Percentiles rank a stretch among this genome's conserved stretches.
phyloP scores from a whole-genome alignment of 2,329 filamentous ascomycete genomes.

The Colletotrichum abscissum region DNA sequence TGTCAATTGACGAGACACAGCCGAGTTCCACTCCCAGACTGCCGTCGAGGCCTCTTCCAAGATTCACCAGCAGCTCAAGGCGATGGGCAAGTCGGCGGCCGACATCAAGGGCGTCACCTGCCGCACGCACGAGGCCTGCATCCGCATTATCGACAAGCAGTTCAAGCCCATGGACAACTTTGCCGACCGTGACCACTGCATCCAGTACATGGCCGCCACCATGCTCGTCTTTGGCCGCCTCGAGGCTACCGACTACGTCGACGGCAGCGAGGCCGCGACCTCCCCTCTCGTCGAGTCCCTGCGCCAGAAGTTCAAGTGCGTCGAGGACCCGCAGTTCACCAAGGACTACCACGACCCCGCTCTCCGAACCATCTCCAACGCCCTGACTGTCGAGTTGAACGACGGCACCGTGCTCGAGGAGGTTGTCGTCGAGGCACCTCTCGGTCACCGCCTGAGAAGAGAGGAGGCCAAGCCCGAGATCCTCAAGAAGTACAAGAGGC shows the following conservation, averaged over 20 bases:
- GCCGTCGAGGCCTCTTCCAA: slow-evolving; percentile 94
- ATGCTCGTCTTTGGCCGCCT: slow-evolving; percentile 97
- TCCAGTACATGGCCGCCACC: slow-evolving; percentile 98
- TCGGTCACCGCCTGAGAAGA: slow-evolving; percentile 89
- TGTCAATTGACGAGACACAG: slow-evolving; percentile 46
- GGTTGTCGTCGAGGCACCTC: slow-evolving; percentile 90
- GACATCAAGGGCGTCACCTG: slow-evolving; percentile 95
- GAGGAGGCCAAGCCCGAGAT: slow-evolving; percentile 99
- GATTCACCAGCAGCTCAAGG: slow-evolving; percentile 84
- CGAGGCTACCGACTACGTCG: slow-evolving; percentile 91
- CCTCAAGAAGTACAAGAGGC: slow-evolving; percentile 93
- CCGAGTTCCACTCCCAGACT: slow-evolving; percentile 98
- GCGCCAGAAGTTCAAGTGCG: slow-evolving; percentile 92
- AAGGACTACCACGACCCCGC: slow-evolving; percentile 93
- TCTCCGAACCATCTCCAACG: slow-evolving; percentile 97
- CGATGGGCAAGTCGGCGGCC: slow-evolving; percentile 87
- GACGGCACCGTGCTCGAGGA: slow-evolving; percentile 93
- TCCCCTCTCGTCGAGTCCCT: slow-evolving; percentile 91
- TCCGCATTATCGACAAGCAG: slow-evolving; percentile 99
- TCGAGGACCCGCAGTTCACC: slow-evolving; percentile 96
- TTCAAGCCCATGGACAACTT: slow-evolving; percentile 99
- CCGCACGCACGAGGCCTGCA: slow-evolving; percentile 97
- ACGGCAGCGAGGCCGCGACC: slow-evolving; percentile 91
- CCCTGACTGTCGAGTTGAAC: slow-evolving; percentile 92
- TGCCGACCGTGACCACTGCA: slow-evolving; percentile 98